Conservation (phyloP, 2,329 filamentous ascomycete genomes). For the Tetracladium maxilliforme region DNA sequence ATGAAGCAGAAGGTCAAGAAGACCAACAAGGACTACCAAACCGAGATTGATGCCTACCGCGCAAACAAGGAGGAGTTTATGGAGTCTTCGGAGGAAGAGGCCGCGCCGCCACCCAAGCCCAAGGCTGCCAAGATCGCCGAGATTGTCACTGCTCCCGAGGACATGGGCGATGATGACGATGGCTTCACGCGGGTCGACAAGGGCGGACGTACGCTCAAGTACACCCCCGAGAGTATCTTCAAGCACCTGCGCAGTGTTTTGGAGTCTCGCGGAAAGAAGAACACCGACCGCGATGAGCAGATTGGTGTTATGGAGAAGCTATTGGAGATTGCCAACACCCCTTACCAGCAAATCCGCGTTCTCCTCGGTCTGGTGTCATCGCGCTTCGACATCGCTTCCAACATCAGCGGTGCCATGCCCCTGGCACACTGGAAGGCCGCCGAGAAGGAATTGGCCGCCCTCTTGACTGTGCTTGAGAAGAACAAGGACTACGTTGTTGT, state of each 20-base stretch:
- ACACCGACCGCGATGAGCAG: slow-evolving; percentile 88
- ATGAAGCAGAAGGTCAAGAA: slow-evolving; percentile 98
- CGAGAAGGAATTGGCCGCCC: slow-evolving; percentile 66
- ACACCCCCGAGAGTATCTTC: slow-evolving; percentile 94
- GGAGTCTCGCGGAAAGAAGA: slow-evolving; percentile 96
- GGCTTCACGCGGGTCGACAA: slow-evolving; percentile 83
- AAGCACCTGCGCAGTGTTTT: slow-evolving; percentile 90
- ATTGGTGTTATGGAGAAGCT: slow-evolving; percentile 97
- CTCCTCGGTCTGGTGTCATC: slow-evolving; percentile 85
- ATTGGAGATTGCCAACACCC: slow-evolving; percentile 71
- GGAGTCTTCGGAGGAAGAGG: slow-evolving; percentile 69
- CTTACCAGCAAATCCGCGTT: slow-evolving; percentile 89
- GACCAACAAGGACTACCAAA: slow-evolving; percentile 89
- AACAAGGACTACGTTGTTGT: slow-evolving; percentile 74
- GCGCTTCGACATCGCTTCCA: slow-evolving; percentile 80
- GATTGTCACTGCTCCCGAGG: slow-evolving; percentile 31
- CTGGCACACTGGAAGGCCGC: slow-evolving; percentile 95
- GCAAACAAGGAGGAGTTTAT: slow-evolving; percentile 78
- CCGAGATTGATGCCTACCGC: slow-evolving; percentile 76
- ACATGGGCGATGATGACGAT: slow-evolving; percentile 53
- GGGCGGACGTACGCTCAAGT: slow-evolving; percentile 77
- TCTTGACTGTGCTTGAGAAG: slow-evolving; percentile 66
- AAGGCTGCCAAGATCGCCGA: slow-evolving; percentile 36
- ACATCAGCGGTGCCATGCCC: slow-evolving; percentile 70
- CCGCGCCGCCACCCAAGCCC: slow-evolving; percentile 33